phyloP scores from a whole-genome alignment of 495 filamentous ascomycete species.

The Talaromyces trachyspermus region DNA sequence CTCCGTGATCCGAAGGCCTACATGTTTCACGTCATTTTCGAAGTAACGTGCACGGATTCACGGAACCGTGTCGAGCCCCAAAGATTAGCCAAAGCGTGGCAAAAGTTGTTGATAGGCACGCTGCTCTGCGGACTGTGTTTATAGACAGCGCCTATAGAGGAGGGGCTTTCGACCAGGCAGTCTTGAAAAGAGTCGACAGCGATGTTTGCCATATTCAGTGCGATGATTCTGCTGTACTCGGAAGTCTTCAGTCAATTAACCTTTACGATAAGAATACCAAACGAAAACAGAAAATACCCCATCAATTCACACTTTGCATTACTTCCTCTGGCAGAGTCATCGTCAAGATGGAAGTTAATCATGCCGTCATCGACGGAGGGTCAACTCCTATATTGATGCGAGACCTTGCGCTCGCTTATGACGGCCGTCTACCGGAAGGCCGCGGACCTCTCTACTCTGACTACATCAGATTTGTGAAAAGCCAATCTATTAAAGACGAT shows the following conservation, averaged over 20 bases:
- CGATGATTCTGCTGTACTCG: constrained; percentile 25
- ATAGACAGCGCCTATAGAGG: constrained; percentile 44
- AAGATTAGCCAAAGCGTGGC: constrained; percentile 43
- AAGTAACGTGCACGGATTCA: constrained; percentile 25
- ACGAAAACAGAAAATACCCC: constrained; percentile 30
- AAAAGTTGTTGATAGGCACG: constrained; percentile 46
- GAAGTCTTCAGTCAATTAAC: constrained; percentile 28
- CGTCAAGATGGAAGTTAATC: constrained; percentile 51
- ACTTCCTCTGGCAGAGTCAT: constrained; percentile 31
- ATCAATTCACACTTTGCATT: constrained; percentile 42
- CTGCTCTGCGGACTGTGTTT: constrained; percentile 49
- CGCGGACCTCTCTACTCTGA: constrained; percentile 48
- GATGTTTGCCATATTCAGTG: constrained; percentile 34
- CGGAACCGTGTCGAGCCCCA: constrained; percentile 26
- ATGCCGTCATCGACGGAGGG: constrained; percentile 44
- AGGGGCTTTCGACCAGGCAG: constrained; percentile 48
- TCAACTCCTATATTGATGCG: constrained; percentile 33
- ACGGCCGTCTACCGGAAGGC: constrained; percentile 25
- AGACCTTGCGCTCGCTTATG: constrained; percentile 39
- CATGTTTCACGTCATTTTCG: constrained; percentile 39
- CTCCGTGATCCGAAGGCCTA: constrained; percentile 42
- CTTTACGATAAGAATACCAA: constrained; percentile 28
- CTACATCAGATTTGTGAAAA: constrained; percentile 45
- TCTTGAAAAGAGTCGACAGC: constrained; percentile 33
- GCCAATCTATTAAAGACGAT: constrained; percentile 26